Conservation (phyloP, 192 early-diverging fungal species). For the Haplosporangium gracile region DNA sequence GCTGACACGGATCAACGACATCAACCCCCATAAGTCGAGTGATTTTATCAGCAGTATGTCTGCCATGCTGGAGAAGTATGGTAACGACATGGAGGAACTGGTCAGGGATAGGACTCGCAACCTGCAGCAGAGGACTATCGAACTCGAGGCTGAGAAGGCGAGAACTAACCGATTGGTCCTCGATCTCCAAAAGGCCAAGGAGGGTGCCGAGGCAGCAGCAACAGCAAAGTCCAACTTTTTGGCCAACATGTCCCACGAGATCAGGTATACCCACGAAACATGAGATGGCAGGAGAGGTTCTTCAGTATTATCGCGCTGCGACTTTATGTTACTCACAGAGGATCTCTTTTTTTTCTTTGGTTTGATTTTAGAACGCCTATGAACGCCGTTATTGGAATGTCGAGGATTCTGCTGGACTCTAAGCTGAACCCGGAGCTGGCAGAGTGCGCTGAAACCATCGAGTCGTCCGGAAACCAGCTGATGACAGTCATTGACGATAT, state of each 20-base stretch:
- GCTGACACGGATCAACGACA: conserved; percentile 45
- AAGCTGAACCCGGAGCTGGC: conserved; percentile 77
- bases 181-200: conserved; percentile 63
- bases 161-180: conserved; percentile 48
- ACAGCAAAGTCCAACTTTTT: conserved; percentile 71
- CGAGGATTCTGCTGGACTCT: conserved; percentile 75
- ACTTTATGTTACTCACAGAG: neutral
- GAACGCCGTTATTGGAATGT: conserved; percentile 82
- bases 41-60: conserved; percentile 61
- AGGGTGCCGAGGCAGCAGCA: conserved; percentile 63
- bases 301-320: neutral
- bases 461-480: conserved; percentile 58
- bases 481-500: conserved; percentile 65
- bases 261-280: conserved; percentile 12
- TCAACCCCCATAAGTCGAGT: conserved; percentile 53
- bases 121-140: conserved; percentile 56
- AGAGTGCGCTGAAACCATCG: conserved; percentile 68
- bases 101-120: conserved; percentile 56
- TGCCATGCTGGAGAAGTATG: conserved; percentile 61
- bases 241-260: conserved; percentile 83
- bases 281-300: neutral
- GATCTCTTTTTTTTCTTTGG: neutral
- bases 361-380: conserved; percentile 76
- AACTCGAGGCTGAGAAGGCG: conserved; percentile 60
- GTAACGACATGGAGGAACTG: conserved; percentile 62